These are phyloP conservation scores for Neonectria coccinea DNA, from an alignment of 2,329 filamentous ascomycete genomes.

Conservation along the genomic window DNA sequence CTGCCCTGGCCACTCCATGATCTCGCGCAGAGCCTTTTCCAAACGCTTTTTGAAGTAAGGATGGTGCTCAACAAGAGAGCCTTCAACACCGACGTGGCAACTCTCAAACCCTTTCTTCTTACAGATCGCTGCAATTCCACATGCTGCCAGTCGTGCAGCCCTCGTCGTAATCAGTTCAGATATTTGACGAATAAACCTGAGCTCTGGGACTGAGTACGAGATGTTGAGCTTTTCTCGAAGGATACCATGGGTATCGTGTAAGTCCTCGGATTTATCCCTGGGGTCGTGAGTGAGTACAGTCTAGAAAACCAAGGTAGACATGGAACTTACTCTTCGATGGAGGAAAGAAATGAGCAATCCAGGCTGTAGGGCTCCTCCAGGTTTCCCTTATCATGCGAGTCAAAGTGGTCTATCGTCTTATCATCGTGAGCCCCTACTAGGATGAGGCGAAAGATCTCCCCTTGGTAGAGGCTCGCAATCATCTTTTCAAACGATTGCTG, in stretches of 20 bases:
- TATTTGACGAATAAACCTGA: conserved; percentile 88
- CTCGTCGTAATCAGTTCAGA: conserved; percentile 96
- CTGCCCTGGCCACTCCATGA: conserved; percentile 90
- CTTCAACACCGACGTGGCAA: conserved; percentile 96
- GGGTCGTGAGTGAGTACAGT: conserved; percentile 36
- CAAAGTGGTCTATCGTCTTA: conserved; percentile 80
- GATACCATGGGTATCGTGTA: conserved; percentile 87
- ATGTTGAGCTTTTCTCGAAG: conserved; percentile 83
- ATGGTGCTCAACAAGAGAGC: conserved; percentile 99
- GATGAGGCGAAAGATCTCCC: conserved; percentile 92
- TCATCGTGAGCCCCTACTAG: conserved; percentile 89
- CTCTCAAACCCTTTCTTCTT: conserved; percentile 91
- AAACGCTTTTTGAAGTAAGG: conserved; percentile 96
- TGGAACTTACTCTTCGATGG: conserved; percentile 82
- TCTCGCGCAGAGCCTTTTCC: conserved; percentile 89
- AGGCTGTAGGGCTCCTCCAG: conserved; percentile 89
- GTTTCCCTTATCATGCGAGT: conserved; percentile 81
- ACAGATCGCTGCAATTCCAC: conserved; percentile 95
- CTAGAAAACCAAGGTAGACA: neutral
- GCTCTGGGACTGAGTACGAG: conserved; percentile 77
- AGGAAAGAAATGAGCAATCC: conserved; percentile 92
- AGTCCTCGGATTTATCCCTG: conserved; percentile 95
- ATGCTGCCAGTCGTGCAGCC: conserved; percentile 90
- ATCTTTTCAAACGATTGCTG: conserved; percentile 99
- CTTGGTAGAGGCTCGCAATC: conserved; percentile 93